Evolutionary conservation across 202 grass and related monocot species (phyloP), one percentile per base, ranked within the genome.

Genomic region (Zoysia matrella): DNA sequence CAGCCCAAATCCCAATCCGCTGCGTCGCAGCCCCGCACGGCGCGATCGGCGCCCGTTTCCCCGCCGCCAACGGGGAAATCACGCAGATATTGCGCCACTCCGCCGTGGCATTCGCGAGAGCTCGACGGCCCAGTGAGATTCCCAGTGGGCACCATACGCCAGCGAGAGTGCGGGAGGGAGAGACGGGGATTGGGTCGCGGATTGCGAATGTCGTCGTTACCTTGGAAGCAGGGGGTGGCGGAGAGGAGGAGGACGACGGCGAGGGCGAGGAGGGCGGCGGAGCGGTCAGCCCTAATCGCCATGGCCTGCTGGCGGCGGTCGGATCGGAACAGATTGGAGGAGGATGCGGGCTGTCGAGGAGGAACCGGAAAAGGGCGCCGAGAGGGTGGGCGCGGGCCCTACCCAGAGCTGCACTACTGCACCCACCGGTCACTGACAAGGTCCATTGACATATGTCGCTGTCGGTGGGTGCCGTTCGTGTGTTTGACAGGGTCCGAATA

Each of bases 281-380:
- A 71, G 78, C 67, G 45, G 78, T 67, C 78, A 71, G 78, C 78
- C 78, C 78, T 80, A 80, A 71, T 80, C 78, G 78, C 78, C 78
- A 80, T 80, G 78, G 67, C 78, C 78, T 54, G 54, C 78, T 56
- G 78, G 54, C 78, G 60, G 67, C 18, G 67, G 54, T 70, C 78
- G 78, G 67, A 80, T 80, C 78, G 78, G 45, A 61, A 71, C 67
- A 13, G 67, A 60, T 42, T 22, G 22, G 60, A 40, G 60, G 30
- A 39, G 9, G 62, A 42, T 65, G 78, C 67, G 45, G 64, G 15
- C 64, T 56, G 44, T 79, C 64, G 76, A 7, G 3, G 52, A 36
- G 30, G 1, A 36, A 36, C 30, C 30, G 39, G 48, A 5, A 7
- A 11, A 36, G 6, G 22, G 9, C 39, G 63, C 15, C 48, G 30